Base-by-base conservation (phyloP, 768 basidiomycete species). In the Naganishia friedmannii region DNA sequence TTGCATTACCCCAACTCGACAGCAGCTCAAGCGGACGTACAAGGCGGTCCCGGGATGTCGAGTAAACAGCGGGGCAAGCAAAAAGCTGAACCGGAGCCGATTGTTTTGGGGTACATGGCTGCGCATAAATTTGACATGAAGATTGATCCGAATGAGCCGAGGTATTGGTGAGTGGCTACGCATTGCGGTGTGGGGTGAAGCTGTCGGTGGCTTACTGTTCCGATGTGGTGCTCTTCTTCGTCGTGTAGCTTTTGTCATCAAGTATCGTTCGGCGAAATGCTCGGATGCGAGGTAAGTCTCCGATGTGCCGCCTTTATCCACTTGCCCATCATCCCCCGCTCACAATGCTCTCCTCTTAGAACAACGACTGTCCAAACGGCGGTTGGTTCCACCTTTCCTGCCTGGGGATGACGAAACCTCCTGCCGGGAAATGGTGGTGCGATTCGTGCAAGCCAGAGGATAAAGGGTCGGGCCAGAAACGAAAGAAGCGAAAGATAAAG, bases 301-400 rank as follows among this genome's bases (percentile, higher is more conserved):
- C 10, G 6, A 21, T 46, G 5, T 37, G 31, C 48, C 13, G 28
- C 42, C 7, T 19, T 3, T 42, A 10, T 9, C 37, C 29, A 17
- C 23, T n/a, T 26, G 15, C n/a, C 31, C 46, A 65, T 42, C 46
- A 21, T 17, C 39, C 48, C n/a, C n/a, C 55, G 13, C 39, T 45
- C 23, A 15, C 51, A 37, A 37, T 4, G 34, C 39, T 42, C 23
- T 17, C 17, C 55, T 26, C 23, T 21, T 65, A 80, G 78, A 79
- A 80, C 73, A 76, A 78, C 19, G 79, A 80, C 46, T 80, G 79
- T 66, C 76, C 77, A 0, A 46, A 75, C 53, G 78, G 78, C 51
- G 69, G 63, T 65, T 80, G 79, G 79, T 80, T 78, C 70, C 79
- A 80, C 63, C 74, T 79, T 4, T 57, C 69, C 3, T 80, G 79